Evolutionary conservation across 2,329 filamentous ascomycete species (phyloP), one percentile per base, ranked within the genome.

Genomic region (Dendryphion nanum): DNA sequence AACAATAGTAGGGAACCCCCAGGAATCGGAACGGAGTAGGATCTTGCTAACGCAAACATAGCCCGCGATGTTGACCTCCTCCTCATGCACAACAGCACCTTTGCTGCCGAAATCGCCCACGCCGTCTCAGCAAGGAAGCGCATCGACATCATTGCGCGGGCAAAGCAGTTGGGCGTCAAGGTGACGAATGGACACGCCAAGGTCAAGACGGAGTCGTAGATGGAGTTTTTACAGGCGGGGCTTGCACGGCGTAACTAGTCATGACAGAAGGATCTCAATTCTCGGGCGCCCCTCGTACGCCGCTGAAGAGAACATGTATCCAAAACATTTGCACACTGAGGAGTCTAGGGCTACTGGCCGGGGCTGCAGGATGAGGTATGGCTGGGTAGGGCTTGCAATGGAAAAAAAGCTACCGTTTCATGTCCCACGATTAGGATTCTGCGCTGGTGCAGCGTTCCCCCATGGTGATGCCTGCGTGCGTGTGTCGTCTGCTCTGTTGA

Each of bases 31-130:
- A 13, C 13, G 19, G 18, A 35, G 18, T 13, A 6, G 10, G 18
- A 21, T 8, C 17, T 5, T 3, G 17, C 37, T 39, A 23, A 39
- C 37, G n/a, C n/a, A 15, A 21, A 8, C 7, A 35, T 20, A 34
- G 5, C 82, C 74, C 82, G 85, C 72, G 93, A 98, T 64, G 85
- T 98, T 68, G 91, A 98, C 75, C 86, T 98, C 51, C 85, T 98
- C 68, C 81, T 98, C 66, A 98, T 98, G 93, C 93, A 98, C 86
- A 97, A 97, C 88, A 85, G 86, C 73, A 95, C 89, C 75, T 96
- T 88, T 77, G 93, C 93, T 71, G 93, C 93, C 71, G 93, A 98
- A 83, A 98, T 98, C 73, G 88, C 86, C 72, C 89, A 95, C 81
- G 86, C 88, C 73, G 93, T 98, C 73, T 98, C 93, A 51, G 95